Base-by-base conservation (phyloP, 2,329 filamentous ascomycete species). In the Penicillium aurantiogriseum region DNA sequence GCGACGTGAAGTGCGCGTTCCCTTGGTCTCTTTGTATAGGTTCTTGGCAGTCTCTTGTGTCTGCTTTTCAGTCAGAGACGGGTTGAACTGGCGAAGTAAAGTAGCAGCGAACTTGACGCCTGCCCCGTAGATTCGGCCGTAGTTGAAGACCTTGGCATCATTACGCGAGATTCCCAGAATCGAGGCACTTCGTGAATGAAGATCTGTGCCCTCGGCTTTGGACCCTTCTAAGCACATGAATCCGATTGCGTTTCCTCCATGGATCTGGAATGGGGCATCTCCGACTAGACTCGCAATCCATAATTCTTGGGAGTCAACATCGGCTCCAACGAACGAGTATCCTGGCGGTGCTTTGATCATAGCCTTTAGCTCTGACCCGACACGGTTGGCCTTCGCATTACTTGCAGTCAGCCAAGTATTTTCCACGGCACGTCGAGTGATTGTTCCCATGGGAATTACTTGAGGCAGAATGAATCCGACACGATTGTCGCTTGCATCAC, bases 181-280 rank as follows among this genome's bases (percentile, higher is more conserved):
- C 6, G 84, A 83, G 1, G 94, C 95, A 29, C 94, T 99, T 33
- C 93, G 90, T 7, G 92, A 97, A 75, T 99, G 93, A 55, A 97
- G 78, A 74, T 99, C 93, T 0, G 93, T 99, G 4, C 93, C 93
- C 3, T 90, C 91, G 6, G 91, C 88, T 76, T 99, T 97, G 49
- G 91, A 94, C 15, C 94, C 93, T 77, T 99, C 95, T 1, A 99
- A 81, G 0, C 94, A 99, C 95, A 99, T 99, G 79, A 99, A 99
- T 0, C 95, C 94, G 57, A 99, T 90, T 1, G 95, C 94, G 71
- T 97, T 97, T 52, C 94, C 95, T 42, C 94, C 95, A 66, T 99
- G 94, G 1, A 99, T 81, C 69, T 91, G 89, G 78, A 99, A 99
- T 25, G 92, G 92, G 4, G 94, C 91, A 72, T 99, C 94, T 25